Evolutionary conservation across 2,329 filamentous ascomycete genomes (phyloP).

Genomic region (Pyrenochaeta sp.): DNA sequence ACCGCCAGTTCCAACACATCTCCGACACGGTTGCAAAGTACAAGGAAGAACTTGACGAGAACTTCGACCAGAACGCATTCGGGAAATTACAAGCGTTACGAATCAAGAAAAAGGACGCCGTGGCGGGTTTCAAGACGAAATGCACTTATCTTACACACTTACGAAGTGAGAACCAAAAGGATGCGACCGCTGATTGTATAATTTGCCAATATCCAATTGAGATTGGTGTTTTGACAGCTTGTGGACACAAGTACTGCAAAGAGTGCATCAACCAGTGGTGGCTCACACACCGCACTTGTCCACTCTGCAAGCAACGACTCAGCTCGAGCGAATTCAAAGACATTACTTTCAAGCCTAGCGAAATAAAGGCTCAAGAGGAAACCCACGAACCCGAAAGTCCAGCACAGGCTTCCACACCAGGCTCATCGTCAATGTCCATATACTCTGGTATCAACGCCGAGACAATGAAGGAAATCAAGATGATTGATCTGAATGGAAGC

Average conservation of each 20-base stretch:
- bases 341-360: constrained; percentile 80
- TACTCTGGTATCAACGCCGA: constrained; percentile 78
- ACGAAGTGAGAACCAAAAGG: constrained; percentile 66
- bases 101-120: constrained; percentile 60
- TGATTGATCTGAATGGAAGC: constrained; percentile 74
- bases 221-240: constrained; percentile 82
- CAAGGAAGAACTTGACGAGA: constrained; percentile 67
- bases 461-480: constrained; percentile 80
- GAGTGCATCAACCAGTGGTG: constrained; percentile 86
- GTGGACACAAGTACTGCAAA: constrained; percentile 87
- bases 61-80: constrained; percentile 61
- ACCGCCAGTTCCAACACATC: constrained; percentile 87
- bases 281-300: constrained; percentile 75
- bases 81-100: constrained; percentile 55
- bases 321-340: constrained; percentile 75
- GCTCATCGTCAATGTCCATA: constrained; percentile 60
- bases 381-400: constrained; percentile 35
- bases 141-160: constrained; percentile 75
- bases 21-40: constrained; percentile 85
- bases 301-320: constrained; percentile 79
- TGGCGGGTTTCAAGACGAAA: constrained; percentile 73
- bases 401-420: constrained; percentile 35
- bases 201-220: constrained; percentile 84
- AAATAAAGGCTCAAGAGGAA: constrained; percentile 72
- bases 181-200: constrained; percentile 71